Evolutionary conservation across 495 filamentous ascomycete species (phyloP).

Genomic region (Aspergillus coremiiformis): DNA sequence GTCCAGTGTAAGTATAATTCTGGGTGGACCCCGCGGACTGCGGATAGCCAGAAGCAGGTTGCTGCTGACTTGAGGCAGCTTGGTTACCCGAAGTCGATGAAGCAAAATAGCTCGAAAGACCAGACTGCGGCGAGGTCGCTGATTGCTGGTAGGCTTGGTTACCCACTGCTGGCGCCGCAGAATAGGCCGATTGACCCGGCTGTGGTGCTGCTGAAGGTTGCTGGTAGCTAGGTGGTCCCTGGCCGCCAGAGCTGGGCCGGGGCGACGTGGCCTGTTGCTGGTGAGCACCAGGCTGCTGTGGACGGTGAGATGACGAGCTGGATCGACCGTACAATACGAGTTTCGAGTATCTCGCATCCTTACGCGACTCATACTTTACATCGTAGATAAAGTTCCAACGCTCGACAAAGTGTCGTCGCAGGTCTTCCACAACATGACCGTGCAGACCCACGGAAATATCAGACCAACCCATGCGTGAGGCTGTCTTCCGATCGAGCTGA

Average conservation of each 20-base stretch:
- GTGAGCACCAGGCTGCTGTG: background rate
- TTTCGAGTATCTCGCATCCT: slow-evolving; percentile 53
- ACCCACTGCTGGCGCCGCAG: slow-evolving; percentile 6
- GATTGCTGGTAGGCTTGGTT: slow-evolving; percentile 21
- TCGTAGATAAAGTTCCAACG: slow-evolving; percentile 92
- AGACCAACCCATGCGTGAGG: slow-evolving; percentile 88
- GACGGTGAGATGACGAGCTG: slow-evolving; percentile 7
- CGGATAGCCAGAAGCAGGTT: background rate
- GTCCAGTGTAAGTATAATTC: slow-evolving; percentile 30
- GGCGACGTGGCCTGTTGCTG: slow-evolving; percentile 8
- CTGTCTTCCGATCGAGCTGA: slow-evolving; percentile 71
- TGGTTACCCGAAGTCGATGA: background rate
- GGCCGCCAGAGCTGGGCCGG: slow-evolving; percentile 2
- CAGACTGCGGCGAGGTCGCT: slow-evolving; percentile 1
- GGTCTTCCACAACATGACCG: slow-evolving; percentile 73
- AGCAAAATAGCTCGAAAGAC: background rate
- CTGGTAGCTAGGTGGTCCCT: background rate
- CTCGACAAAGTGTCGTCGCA: slow-evolving; percentile 73
- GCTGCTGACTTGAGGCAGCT: background rate
- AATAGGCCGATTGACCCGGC: background rate
- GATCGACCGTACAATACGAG: slow-evolving; percentile 39
- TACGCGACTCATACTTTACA: slow-evolving; percentile 67
- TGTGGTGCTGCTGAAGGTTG: slow-evolving; percentile 4
- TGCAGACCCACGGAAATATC: slow-evolving; percentile 76
- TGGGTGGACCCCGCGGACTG: slow-evolving; percentile 10